Percentiles rank a stretch among this genome's conserved stretches.
phyloP scores from a whole-genome alignment of 257 asterid genomes.

The Cordia subcordata region DNA sequence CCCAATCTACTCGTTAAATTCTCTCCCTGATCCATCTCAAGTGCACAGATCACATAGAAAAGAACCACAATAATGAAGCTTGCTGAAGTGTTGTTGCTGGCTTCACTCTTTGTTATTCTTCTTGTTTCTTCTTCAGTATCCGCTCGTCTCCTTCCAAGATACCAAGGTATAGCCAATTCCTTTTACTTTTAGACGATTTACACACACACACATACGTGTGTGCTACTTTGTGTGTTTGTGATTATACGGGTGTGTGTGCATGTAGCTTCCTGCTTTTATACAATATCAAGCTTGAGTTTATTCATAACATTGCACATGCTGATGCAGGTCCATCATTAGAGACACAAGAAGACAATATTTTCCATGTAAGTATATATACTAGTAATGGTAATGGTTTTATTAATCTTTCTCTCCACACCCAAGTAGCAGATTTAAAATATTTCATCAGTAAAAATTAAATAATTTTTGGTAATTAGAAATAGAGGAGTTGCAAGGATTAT shows the following conservation, averaged over 20 bases:
- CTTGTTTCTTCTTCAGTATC: slow-evolving; percentile 5
- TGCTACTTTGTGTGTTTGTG: not conserved
- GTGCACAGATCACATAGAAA: no score
- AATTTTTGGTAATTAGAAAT: no score
- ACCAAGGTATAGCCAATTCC: slow-evolving; percentile 4
- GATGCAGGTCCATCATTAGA: slow-evolving; percentile 15
- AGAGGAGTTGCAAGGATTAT: no score
- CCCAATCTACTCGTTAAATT: no score
- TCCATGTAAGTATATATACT: slow-evolving; percentile 30
- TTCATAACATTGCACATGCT: slow-evolving; percentile 8
- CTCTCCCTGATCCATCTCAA: no score
- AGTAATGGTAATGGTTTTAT: not conserved
- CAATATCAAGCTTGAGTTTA: not conserved
- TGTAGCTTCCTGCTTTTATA: not conserved
- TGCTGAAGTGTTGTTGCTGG: not conserved
- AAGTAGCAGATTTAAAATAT: no score
- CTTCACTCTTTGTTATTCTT: slow-evolving; percentile 4
- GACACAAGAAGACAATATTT: slow-evolving; percentile 25
- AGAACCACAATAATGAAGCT: slow-evolving; percentile 7
- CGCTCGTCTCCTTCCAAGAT: slow-evolving; percentile 2
- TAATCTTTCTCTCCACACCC: no score
- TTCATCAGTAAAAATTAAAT: no score
- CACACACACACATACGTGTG: not conserved
- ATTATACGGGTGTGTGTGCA: no score
- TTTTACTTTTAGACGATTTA: not conserved